A percentile compares a stretch with the other conserved stretches of the same genome.
phyloP scores from a whole-genome alignment of 83 land plant species.

The Thuja plicata region DNA sequence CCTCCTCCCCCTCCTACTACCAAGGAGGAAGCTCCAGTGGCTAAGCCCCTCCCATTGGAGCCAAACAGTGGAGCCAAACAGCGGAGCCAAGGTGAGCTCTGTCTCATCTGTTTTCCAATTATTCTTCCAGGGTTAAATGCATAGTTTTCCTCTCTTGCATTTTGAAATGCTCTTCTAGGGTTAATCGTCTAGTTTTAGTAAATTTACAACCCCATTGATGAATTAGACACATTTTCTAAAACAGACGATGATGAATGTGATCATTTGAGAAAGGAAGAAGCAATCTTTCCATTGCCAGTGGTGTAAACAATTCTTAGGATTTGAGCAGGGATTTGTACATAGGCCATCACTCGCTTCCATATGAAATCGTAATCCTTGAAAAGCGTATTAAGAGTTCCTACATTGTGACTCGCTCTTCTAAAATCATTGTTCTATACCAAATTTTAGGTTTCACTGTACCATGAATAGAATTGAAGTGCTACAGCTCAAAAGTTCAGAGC shows the following conservation, averaged over 20 bases:
- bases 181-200: too few species aligned
- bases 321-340: too few species aligned
- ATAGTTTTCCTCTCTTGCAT: too few species aligned
- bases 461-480: neutral
- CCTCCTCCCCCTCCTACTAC: constrained; percentile 14
- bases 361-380: neutral
- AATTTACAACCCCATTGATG: too few species aligned
- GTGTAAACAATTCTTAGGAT: too few species aligned
- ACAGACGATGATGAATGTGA: too few species aligned
- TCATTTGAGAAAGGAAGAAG: too few species aligned
- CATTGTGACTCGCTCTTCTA: neutral
- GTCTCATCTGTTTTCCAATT: neutral
- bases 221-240: too few species aligned
- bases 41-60: constrained; percentile 50
- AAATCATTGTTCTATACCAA: neutral
- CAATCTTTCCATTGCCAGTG: too few species aligned
- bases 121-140: too few species aligned
- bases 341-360: neutral
- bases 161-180: too few species aligned
- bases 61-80: constrained; percentile 75
- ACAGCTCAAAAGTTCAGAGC: neutral
- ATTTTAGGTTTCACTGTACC: too few species aligned
- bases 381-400: neutral
- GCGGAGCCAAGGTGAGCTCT: constrained; percentile 57
- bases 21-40: constrained; percentile 30